These are phyloP conservation scores for Stenogyne calaminthoides DNA, from an alignment of 305 asterid species.

Conservation along the genomic window DNA sequence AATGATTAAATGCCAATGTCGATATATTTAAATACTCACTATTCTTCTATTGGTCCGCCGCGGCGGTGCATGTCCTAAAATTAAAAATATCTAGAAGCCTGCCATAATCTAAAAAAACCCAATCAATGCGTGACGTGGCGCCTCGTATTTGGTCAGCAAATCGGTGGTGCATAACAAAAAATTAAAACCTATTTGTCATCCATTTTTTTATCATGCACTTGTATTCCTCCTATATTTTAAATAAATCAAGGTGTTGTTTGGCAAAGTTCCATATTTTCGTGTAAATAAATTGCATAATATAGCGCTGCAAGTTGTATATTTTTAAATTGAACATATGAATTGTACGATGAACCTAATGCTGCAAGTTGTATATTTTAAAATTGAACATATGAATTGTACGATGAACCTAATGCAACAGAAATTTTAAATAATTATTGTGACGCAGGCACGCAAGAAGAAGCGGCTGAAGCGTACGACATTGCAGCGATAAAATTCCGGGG, in stretches of 20 bases:
- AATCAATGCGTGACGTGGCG: conserved; percentile 44
- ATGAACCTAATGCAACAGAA: too few species aligned
- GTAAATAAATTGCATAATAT: too few species aligned
- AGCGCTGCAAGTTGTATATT: too few species aligned
- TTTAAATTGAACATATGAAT: too few species aligned
- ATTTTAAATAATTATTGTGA: too few species aligned
- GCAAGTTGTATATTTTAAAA: too few species aligned
- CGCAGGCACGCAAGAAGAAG: conserved; percentile 93
- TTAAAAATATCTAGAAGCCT: conserved; percentile 23
- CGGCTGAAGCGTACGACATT: conserved; percentile 87
- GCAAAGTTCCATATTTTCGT: too few species aligned
- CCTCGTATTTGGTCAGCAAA: conserved; percentile 30
- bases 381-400: too few species aligned
- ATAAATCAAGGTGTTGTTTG: too few species aligned
- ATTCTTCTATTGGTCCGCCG: conserved; percentile 43
- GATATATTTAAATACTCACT: conserved; percentile 10
- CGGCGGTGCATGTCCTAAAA: conserved; percentile 53
- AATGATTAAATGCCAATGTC: conserved; percentile 22
- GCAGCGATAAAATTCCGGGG: conserved; percentile 90
- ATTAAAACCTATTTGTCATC: not conserved
- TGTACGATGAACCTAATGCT: too few species aligned
- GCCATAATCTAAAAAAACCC: not conserved
- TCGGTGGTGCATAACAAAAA: conserved; percentile 33
- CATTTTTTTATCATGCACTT: not conserved
- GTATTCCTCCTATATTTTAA: too few species aligned